Conservation (phyloP, 2,329 filamentous ascomycete species). For the Sarocladiaceae sp. region DNA sequence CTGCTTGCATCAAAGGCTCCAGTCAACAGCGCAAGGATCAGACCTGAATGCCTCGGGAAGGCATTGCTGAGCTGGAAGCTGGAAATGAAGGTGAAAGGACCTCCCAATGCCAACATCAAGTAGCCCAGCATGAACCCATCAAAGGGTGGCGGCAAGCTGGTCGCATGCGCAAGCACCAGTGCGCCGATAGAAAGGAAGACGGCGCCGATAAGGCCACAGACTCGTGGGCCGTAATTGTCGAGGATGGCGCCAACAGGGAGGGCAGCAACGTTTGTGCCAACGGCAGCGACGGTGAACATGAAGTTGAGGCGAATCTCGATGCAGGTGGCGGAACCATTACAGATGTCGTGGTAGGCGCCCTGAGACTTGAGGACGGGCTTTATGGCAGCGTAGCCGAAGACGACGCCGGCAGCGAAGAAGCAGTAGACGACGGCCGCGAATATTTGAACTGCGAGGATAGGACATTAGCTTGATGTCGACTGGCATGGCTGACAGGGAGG, state of each 20-base stretch:
- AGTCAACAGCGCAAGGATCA: slow-evolving; percentile 74
- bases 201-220: slow-evolving; percentile 67
- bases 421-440: slow-evolving; percentile 36
- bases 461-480: too few relatives aligned
- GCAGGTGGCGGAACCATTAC: slow-evolving; percentile 38
- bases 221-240: slow-evolving; percentile 72
- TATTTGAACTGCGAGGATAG: slow-evolving; percentile 21
- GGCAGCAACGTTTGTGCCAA: slow-evolving; percentile 81
- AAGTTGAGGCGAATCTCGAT: slow-evolving; percentile 63
- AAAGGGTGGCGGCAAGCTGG: slow-evolving; percentile 48
- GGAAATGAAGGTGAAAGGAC: slow-evolving; percentile 75
- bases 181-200: slow-evolving; percentile 62
- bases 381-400: slow-evolving; percentile 80
- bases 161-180: slow-evolving; percentile 59
- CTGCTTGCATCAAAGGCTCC: slow-evolving; percentile 81
- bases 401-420: slow-evolving; percentile 68
- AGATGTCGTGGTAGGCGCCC: slow-evolving; percentile 64
- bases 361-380: slow-evolving; percentile 73
- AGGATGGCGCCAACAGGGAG: slow-evolving; percentile 80
- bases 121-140: slow-evolving; percentile 73
- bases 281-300: slow-evolving; percentile 88
- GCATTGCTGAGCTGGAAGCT: slow-evolving; percentile 82
- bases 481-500: too few relatives aligned
- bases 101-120: slow-evolving; percentile 69
- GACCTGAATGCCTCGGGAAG: slow-evolving; percentile 68